Conservation (phyloP, 2,329 filamentous ascomycete genomes). For the Mycosphaerella sp. region DNA sequence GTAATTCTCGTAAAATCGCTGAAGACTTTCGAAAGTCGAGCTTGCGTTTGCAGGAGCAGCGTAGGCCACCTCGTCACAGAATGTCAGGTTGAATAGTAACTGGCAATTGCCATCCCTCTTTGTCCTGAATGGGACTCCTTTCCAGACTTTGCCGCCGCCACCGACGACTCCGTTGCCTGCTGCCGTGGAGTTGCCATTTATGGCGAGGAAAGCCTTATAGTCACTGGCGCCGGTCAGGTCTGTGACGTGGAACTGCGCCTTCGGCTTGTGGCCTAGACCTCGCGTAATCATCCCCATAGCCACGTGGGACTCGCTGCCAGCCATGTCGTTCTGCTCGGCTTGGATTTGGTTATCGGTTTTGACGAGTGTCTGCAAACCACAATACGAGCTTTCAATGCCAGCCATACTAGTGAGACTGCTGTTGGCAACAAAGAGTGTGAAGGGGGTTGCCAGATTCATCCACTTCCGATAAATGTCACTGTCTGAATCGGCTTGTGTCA, state of each 20-base stretch:
- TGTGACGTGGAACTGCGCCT: constrained; percentile 81
- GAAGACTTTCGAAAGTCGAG: constrained; percentile 49
- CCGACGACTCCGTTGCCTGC: constrained; percentile 51
- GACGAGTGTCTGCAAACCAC: constrained; percentile 57
- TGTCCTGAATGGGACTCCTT: constrained; percentile 65
- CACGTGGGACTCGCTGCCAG: constrained; percentile 39
- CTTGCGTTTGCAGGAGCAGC: constrained; percentile 78
- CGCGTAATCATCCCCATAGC: constrained; percentile 61
- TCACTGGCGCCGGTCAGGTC: constrained; percentile 63
- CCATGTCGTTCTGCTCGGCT: constrained; percentile 45
- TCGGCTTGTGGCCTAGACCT: constrained; percentile 60
- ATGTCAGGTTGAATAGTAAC: constrained; percentile 76
- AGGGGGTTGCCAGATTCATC: constrained; percentile 55
- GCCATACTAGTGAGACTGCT: constrained; percentile 52
- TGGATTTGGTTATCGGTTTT: constrained; percentile 56
- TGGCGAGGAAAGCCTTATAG: constrained; percentile 68
- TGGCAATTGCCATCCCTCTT: constrained; percentile 79
- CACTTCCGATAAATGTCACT: constrained; percentile 48
- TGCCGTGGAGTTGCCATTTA: constrained; percentile 50
- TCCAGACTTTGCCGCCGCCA: constrained; percentile 71
- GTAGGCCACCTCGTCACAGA: constrained; percentile 84
- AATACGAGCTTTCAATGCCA: constrained; percentile 74
- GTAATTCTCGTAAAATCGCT: constrained; percentile 69
- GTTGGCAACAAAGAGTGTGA: constrained; percentile 70
- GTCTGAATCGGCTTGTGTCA: constrained; percentile 50